phyloP scores from a whole-genome alignment of 306 rosid genomes.

The Dalbergia oliveri region DNA sequence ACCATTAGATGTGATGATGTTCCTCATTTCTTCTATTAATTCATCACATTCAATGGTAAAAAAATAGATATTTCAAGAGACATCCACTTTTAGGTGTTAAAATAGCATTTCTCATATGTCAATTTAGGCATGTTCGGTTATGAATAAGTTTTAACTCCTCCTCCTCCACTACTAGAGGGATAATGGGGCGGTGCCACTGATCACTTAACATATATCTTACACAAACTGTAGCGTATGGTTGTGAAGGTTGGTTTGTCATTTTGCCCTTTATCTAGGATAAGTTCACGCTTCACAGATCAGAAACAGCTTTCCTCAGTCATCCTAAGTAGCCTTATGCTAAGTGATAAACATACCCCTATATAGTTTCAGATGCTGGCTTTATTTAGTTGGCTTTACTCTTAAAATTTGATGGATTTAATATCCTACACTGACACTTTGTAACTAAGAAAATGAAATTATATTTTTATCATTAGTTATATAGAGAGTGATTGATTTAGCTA shows the following conservation, averaged over 20 bases:
- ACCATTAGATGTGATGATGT: no score
- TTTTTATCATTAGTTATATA: no score
- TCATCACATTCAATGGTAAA: no score
- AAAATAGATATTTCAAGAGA: no score
- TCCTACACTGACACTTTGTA: no score
- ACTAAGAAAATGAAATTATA: no score
- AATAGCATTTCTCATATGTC: no score
- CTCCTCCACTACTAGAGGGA: background rate
- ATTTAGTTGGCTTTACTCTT: background rate
- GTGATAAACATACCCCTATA: background rate
- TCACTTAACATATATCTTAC: background rate
- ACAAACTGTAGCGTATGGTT: background rate
- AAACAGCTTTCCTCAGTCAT: background rate
- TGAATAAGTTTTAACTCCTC: constrained; percentile 4
- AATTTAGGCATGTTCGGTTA: background rate
- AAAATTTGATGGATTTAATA: background rate
- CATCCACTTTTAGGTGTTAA: no score
- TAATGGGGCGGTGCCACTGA: constrained; percentile 47
- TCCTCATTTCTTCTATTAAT: no score
- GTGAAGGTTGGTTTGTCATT: constrained; percentile 29
- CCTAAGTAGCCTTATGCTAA: background rate
- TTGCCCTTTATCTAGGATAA: background rate
- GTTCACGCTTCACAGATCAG: constrained; percentile 21
- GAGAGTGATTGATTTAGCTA: no score
- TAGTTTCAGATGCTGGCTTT: background rate